Base-by-base conservation (phyloP, 106 monocot genomes). In the Phalaenopsis equestris region DNA sequence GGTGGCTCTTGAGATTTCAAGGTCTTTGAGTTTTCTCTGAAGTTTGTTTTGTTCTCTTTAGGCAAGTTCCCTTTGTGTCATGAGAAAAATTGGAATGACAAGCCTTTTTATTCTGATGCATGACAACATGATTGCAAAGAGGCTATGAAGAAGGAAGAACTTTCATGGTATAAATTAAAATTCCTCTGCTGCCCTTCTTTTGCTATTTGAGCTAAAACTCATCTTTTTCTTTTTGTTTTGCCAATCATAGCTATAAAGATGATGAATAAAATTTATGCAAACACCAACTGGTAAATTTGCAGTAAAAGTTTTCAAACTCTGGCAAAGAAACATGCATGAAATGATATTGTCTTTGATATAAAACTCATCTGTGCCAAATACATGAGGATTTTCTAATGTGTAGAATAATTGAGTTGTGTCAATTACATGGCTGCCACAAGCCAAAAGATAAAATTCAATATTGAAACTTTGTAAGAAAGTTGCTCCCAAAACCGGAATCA, bases 1-100 rank as follows among this genome's bases (percentile, higher is more conserved):
- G 72, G 77, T 82, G 30, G 85, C 90, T 19, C 78, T 93, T 55
- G 84, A 85, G 77, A 87, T 92, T 57, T 79, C 82, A 41, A 23
- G 67, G 79, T 67, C 85, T 77, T 81, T 81, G 80, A 72, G 24
- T 67, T 41, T 82, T 11, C 55, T 78, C 41, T 85, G 8, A 75
- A 21, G 43, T 45, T 42, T 6, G n/a, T 45, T 19, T 1, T 75
- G n/a, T 45, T 75, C 39, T 72, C 41, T 10, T 30, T 16, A 15
- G 30, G 72, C 23, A 65, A 23, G n/a, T 65, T 65, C 24, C 24
- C 64, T 65, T 24, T 52, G 0, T 14, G 14, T 12, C 52, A 3
- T 52, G 10, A 12, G 52, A 10, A 52, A 52, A 48, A 48, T 48
- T 48, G 6, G 6, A 9, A 30, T 30, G 7, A 11, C 7, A 48